These are phyloP conservation scores for Talaromyces borbonicus DNA, from an alignment of 495 filamentous ascomycete genomes.

Conservation along the genomic window DNA sequence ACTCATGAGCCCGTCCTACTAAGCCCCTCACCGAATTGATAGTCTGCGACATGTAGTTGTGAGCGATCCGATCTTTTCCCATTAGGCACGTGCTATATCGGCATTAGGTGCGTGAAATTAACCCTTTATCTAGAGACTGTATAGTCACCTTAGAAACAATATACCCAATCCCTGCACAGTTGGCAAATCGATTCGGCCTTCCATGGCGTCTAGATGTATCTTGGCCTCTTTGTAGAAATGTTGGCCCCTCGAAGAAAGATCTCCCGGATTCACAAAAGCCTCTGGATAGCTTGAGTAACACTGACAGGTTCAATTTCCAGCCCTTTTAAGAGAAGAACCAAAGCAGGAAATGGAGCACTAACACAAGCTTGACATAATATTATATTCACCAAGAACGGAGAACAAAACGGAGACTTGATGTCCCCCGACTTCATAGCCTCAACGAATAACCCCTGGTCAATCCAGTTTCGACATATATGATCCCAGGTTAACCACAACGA, in stretches of 20 bases:
- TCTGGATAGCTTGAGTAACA: constrained; percentile 16
- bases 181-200: constrained; percentile 10
- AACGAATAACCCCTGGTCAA: constrained; percentile 30
- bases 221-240: constrained; percentile 14
- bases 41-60: constrained; percentile 5
- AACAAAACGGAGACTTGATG: constrained; percentile 23
- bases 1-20: constrained; percentile 1
- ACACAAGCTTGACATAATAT: constrained; percentile 26
- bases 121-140: neutral
- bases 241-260: constrained; percentile 11
- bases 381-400: constrained; percentile 34
- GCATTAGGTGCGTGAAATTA: neutral
- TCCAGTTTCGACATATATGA: constrained; percentile 21
- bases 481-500: constrained; percentile 35
- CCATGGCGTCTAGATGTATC: constrained; percentile 8
- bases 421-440: constrained; percentile 21
- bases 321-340: neutral
- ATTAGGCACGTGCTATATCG: constrained; percentile 1
- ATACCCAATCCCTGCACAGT: constrained; percentile 11
- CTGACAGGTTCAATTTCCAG: constrained; percentile 2
- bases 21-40: neutral
- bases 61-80: constrained; percentile 6
- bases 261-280: constrained; percentile 9
- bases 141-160: neutral
- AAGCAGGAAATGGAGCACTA: neutral